A percentile compares a stretch with the other conserved stretches of the same genome.
Conservation (phyloP, 148 eudicot genomes). For the Chenopodium formosanum region DNA sequence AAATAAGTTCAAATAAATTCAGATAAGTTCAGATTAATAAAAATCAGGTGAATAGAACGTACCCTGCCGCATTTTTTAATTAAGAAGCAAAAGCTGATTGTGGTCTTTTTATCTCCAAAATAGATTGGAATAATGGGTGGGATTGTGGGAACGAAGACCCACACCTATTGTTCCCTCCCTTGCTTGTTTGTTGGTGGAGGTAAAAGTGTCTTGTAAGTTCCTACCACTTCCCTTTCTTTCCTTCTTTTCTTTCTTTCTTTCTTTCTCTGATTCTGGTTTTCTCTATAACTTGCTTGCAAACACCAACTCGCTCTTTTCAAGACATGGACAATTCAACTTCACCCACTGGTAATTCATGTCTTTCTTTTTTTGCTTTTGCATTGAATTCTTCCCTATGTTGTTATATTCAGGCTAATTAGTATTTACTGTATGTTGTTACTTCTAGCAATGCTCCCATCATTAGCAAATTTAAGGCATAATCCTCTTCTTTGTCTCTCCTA, state of each 20-base stretch:
- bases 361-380: constrained; percentile 3
- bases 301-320: not conserved
- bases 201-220: not conserved
- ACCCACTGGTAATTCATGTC: constrained; percentile 15
- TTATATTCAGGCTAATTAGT: not conserved
- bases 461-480: not conserved
- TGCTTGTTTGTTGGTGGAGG: constrained; percentile 12
- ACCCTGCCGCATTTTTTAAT: not conserved
- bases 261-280: not conserved
- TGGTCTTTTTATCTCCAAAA: not conserved
- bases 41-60: too few species aligned
- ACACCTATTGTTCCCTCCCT: not conserved
- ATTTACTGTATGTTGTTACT: not conserved
- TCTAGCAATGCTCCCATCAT: not conserved
- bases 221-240: not conserved
- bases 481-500: not conserved
- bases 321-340: constrained; percentile 28
- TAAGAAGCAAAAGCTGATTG: constrained; percentile 8
- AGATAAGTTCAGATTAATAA: too few species aligned
- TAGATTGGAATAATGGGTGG: not conserved
- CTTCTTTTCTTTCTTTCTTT: not conserved
- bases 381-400: not conserved
- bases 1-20: too few species aligned
- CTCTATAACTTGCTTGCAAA: not conserved
- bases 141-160: not conserved